These are phyloP conservation scores for Leavenworthia alabamica DNA, from an alignment of 345 rosid genomes.

Conservation along the genomic window DNA sequence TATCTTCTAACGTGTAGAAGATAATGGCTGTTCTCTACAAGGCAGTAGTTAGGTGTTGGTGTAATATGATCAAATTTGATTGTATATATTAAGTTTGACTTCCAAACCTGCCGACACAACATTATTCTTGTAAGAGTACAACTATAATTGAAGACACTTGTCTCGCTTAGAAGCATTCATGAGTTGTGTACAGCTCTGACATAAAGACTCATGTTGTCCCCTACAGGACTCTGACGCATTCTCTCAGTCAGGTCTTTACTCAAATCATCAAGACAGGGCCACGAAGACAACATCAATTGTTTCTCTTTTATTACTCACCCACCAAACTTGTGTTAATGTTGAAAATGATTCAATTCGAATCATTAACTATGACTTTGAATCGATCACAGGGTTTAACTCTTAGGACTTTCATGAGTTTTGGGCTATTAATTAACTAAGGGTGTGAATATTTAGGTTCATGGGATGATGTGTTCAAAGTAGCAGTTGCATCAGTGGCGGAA, in stretches of 20 bases:
- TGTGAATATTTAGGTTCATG: constrained; percentile 59
- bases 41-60: too few relatives aligned
- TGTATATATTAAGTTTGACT: too few relatives aligned
- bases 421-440: too few relatives aligned
- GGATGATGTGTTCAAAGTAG: constrained; percentile 91
- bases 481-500: too few relatives aligned
- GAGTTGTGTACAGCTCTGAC: constrained; percentile 17
- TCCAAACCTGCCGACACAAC: too few relatives aligned
- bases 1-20: too few relatives aligned
- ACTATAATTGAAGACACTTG: too few relatives aligned
- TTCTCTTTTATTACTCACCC: background rate
- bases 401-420: constrained; percentile 72
- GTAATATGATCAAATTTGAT: too few relatives aligned
- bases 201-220: constrained; percentile 19
- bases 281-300: constrained; percentile 39
- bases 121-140: too few relatives aligned
- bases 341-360: constrained; percentile 12
- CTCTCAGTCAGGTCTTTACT: constrained; percentile 94
- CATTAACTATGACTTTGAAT: constrained; percentile 12
- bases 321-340: too few relatives aligned
- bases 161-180: too few relatives aligned
- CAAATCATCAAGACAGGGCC: constrained; percentile 99
- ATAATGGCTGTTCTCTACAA: too few relatives aligned
- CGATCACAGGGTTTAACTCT: constrained; percentile 92
- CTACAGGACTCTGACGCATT: constrained; percentile 90